Percentiles rank a stretch among this genome's conserved stretches.
phyloP scores from a whole-genome alignment of 1,139 yeast genomes.

The Suhomyces taliae region DNA sequence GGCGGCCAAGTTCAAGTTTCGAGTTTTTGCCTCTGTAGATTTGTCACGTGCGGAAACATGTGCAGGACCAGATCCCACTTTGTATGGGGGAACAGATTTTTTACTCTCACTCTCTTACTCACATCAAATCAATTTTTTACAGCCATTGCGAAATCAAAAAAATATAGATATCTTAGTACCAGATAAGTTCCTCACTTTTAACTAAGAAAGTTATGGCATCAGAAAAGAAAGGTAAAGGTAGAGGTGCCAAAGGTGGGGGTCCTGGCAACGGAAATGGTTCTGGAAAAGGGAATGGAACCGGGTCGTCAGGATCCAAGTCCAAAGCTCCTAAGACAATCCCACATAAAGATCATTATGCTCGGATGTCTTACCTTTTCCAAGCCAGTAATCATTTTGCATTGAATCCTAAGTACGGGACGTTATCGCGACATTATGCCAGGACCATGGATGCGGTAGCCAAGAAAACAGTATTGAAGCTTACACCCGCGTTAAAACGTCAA shows the following conservation, averaged over 20 bases:
- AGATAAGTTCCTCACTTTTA: no score
- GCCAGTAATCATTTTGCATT: conserved; percentile 35
- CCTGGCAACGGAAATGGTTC: no score
- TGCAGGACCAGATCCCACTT: no score
- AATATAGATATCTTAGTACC: no score
- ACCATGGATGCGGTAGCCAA: conserved; percentile 55
- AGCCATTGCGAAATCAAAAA: no score
- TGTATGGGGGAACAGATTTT: no score
- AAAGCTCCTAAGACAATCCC: conserved; percentile 38
- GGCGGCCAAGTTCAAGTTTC: neutral
- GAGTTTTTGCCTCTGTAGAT: neutral
- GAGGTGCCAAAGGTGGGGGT: no score
- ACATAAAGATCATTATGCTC: conserved; percentile 57
- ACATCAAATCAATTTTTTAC: no score
- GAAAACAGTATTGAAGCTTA: conserved; percentile 59
- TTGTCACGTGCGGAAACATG: neutral
- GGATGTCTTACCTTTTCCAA: conserved; percentile 60
- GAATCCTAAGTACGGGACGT: conserved; percentile 23
- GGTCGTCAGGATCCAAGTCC: conserved; percentile 4
- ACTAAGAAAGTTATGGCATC: no score
- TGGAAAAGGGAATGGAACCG: neutral
- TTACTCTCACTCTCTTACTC: no score
- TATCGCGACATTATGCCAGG: conserved; percentile 52
- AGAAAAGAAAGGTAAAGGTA: no score
- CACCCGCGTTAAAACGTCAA: conserved; percentile 60